Evolutionary conservation across 495 filamentous ascomycete genomes (phyloP).

Genomic region (Aspergillus wentii): DNA sequence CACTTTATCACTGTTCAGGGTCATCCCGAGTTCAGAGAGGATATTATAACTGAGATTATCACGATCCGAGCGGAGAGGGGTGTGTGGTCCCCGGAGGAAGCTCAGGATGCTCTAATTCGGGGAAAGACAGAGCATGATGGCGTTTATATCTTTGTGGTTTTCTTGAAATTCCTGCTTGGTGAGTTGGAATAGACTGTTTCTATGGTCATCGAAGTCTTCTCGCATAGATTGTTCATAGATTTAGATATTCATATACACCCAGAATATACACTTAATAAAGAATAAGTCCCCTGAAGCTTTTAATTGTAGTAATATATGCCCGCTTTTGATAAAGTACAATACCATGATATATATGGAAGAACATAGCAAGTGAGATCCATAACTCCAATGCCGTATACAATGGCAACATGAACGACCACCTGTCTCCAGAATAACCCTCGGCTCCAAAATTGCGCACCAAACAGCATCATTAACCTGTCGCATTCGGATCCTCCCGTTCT

Average conservation of each 20-base stretch:
- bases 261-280: too few relatives aligned
- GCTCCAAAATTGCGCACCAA: not conserved
- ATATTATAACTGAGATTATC: constrained; percentile 70
- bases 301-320: too few relatives aligned
- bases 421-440: not conserved
- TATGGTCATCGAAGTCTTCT: not conserved
- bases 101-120: constrained; percentile 60
- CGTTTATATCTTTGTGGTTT: constrained; percentile 58
- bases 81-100: constrained; percentile 61
- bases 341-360: too few relatives aligned
- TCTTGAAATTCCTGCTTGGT: constrained; percentile 71
- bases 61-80: constrained; percentile 51
- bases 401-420: too few relatives aligned
- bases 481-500: constrained; percentile 63
- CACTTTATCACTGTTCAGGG: constrained; percentile 78
- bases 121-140: constrained; percentile 71
- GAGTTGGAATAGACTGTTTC: constrained; percentile 13
- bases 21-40: constrained; percentile 81
- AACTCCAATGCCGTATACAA: too few relatives aligned
- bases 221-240: not conserved
- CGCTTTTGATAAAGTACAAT: too few relatives aligned
- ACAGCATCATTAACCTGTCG: too few relatives aligned
- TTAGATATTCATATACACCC: constrained; percentile 3
- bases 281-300: too few relatives aligned
- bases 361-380: too few relatives aligned